A percentile compares a stretch with the other conserved stretches of the same genome.
Evolutionary conservation across 805 yeast genomes (phyloP).

Genomic region (Spencermartinsiella europaea): DNA sequence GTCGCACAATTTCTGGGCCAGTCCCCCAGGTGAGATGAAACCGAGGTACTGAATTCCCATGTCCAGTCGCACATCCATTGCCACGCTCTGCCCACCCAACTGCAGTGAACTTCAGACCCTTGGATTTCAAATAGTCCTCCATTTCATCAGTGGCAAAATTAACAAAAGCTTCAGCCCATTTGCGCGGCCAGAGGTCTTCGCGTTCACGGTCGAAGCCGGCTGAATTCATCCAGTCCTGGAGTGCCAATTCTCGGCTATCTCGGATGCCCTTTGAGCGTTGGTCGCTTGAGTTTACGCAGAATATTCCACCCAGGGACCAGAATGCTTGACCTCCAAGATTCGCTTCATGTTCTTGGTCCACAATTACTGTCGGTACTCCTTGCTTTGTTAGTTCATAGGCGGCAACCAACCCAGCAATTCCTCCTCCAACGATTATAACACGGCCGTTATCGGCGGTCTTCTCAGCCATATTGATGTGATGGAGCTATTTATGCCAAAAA

Average conservation of each 20-base stretch:
- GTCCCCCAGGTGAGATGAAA: not conserved
- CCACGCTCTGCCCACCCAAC: not conserved
- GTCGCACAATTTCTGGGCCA: not conserved
- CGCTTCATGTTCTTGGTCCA: not conserved
- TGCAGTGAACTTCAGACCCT: not conserved
- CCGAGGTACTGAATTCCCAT: not conserved
- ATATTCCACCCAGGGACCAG: not conserved
- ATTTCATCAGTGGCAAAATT: not conserved
- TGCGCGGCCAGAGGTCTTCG: not conserved
- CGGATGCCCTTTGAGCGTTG: not conserved
- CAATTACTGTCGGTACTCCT: not conserved
- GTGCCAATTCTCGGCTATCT: not conserved
- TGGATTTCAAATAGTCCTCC: not conserved
- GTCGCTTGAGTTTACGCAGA: not conserved
- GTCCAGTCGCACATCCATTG: not conserved
- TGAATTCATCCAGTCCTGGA: not conserved
- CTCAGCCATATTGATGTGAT: no score
- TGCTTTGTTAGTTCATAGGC: not conserved
- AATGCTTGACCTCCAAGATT: not conserved
- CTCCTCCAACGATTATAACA: not conserved
- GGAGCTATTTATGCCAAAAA: no score
- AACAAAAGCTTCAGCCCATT: not conserved
- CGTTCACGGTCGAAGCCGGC: not conserved
- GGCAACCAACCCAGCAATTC: not conserved
- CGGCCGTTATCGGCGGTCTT: no score